Evolutionary conservation across 139 green algal species (phyloP), one percentile per base, ranked within the genome.

Genomic region (Eudorina sp.): DNA sequence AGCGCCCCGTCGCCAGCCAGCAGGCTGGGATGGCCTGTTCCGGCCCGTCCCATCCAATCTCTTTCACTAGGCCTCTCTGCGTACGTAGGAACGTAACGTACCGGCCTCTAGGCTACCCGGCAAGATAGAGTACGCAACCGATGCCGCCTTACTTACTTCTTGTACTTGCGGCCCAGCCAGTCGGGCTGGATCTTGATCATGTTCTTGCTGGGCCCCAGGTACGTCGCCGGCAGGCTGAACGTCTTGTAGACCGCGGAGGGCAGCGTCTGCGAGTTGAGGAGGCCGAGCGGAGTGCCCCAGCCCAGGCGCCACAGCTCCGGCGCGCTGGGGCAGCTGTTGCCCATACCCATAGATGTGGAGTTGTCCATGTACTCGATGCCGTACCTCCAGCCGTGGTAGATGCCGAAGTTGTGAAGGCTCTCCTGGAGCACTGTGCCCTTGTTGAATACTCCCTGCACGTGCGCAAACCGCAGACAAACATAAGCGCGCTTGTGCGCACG

Each of bases 281-380:
- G 16, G 25, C 29, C 62, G 11, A 66, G 25, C 21, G n/a, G 18
- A 1, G 6, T 68, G 62, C 43, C 62, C 81, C 81, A 87, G 62
- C 81, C 81, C 43, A 87, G 81, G 31, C 62, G 81, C 62, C 62
- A 66, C n/a, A 78, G 41, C 81, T 87, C 81, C 11, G 81, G 81
- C 2, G 81, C 81, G 31, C 3, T n/a, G 31, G 81, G 81, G 60
- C 81, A 87, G 41, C 38, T 38, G 62, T 78, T 64, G 81, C 62
- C 81, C 8, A n/a, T 25, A 23, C 81, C 81, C 81, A 78, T 76
- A n/a, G 43, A 36, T 9, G 81, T 78, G 31, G 41, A 64, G 7
- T 66, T 6, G 43, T 87, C 81, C n/a, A 8, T n/a, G 45, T 87
- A 87, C 62, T 77, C 81, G 21, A 64, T 16, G n/a, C 81, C 81